Percentiles rank a stretch among this genome's conserved stretches.
phyloP scores from a whole-genome alignment of 2,329 filamentous ascomycete genomes.

The Penicillium verrucosum region DNA sequence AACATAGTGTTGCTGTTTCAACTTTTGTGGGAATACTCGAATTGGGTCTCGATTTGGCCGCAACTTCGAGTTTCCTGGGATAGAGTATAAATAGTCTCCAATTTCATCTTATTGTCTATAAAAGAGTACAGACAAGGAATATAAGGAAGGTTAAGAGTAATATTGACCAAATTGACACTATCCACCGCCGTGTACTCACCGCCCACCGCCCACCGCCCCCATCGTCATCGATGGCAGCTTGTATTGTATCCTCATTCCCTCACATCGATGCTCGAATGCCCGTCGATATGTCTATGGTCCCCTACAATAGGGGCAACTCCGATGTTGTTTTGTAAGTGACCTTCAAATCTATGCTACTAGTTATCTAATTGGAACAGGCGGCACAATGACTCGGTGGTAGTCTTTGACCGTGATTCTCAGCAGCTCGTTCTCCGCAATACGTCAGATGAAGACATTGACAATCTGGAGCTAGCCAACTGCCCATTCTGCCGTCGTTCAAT shows the following conservation, averaged over 20 bases:
- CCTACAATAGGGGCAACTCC: slow-evolving; percentile 41
- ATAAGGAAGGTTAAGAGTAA: background rate
- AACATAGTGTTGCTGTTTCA: background rate
- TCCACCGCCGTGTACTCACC: background rate
- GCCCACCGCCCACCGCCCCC: background rate
- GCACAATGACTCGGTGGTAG: slow-evolving; percentile 86
- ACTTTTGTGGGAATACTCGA: background rate
- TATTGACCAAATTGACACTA: background rate
- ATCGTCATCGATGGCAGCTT: slow-evolving; percentile 6
- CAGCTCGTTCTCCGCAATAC: slow-evolving; percentile 76
- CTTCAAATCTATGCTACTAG: background rate
- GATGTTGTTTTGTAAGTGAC: slow-evolving; percentile 46
- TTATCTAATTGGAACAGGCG: slow-evolving; percentile 57
- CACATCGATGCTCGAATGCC: slow-evolving; percentile 29
- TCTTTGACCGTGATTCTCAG: slow-evolving; percentile 80
- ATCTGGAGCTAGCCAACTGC: slow-evolving; percentile 66
- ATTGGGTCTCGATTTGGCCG: background rate
- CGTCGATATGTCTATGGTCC: slow-evolving; percentile 44
- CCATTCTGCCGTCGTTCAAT: slow-evolving; percentile 84
- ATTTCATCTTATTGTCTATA: background rate
- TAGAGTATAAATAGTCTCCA: background rate
- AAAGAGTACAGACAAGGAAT: background rate
- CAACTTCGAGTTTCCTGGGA: background rate
- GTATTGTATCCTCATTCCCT: background rate
- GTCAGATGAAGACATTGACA: slow-evolving; percentile 44